Percentiles rank a stretch among this genome's conserved stretches.
Evolutionary conservation across 176 grass and related monocot genomes (phyloP).

Genomic region (Musa troglodytarum): DNA sequence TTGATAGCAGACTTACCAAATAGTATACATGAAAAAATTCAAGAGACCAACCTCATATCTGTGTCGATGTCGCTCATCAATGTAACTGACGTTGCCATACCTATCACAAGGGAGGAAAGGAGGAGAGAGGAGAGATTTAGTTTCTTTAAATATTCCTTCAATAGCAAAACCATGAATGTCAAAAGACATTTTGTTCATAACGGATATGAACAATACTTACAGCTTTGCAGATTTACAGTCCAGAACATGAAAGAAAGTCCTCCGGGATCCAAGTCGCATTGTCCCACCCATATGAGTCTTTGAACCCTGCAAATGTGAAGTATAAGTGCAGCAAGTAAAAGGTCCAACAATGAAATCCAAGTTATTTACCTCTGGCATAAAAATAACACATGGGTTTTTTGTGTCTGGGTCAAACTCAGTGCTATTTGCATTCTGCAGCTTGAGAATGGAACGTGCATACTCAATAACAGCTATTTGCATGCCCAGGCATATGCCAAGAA

Average conservation of each 20-base stretch:
- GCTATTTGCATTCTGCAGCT: conserved; percentile 34
- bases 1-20: neutral
- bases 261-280: conserved; percentile 45
- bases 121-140: neutral
- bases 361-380: conserved; percentile 37
- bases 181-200: neutral
- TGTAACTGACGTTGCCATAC: conserved; percentile 31
- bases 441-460: conserved; percentile 33
- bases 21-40: neutral
- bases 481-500: conserved; percentile 47
- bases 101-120: conserved; percentile 16
- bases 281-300: conserved; percentile 37
- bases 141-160: conserved; percentile 1
- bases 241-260: conserved; percentile 29
- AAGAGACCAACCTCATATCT: conserved; percentile 38
- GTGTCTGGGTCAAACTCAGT: conserved; percentile 33
- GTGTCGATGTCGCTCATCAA: conserved; percentile 48
- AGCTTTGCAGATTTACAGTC: conserved; percentile 41
- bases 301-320: conserved; percentile 17
- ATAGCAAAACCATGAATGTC: neutral
- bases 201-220: conserved; percentile 19
- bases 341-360: neutral
- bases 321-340: neutral
- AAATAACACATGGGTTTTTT: conserved; percentile 33
- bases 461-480: conserved; percentile 59